These are phyloP conservation scores for Leishmania martiniquensis DNA, from an alignment of 208 protist species.

Conservation along the genomic window DNA sequence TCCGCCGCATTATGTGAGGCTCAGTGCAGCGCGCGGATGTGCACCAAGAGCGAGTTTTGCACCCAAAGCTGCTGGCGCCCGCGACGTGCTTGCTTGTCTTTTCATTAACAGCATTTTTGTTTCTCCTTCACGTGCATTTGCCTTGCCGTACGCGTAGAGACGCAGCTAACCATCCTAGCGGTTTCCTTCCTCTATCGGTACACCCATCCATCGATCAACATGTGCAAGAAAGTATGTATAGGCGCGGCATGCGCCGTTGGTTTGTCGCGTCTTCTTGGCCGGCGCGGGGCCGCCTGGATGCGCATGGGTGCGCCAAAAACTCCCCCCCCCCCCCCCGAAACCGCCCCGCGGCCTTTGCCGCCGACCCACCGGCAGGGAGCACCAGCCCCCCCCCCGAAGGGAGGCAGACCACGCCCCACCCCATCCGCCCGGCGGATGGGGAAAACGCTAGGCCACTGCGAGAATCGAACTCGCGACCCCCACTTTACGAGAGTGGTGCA, in stretches of 20 bases:
- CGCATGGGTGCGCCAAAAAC: not conserved
- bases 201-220: too few relatives aligned
- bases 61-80: not conserved
- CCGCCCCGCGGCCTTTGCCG: too few relatives aligned
- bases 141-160: not conserved
- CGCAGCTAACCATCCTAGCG: not conserved
- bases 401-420: too few relatives aligned
- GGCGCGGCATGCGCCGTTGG: not conserved
- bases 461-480: slow-evolving; percentile 96
- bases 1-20: slow-evolving; percentile 27
- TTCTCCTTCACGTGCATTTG: not conserved
- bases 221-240: not conserved
- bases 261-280: not conserved
- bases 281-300: not conserved
- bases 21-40: not conserved
- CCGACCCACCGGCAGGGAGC: too few relatives aligned
- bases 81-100: not conserved
- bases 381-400: too few relatives aligned
- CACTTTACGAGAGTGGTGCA: slow-evolving; percentile 96
- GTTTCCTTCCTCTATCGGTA: not conserved
- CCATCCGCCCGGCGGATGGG: not conserved
- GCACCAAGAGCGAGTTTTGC: not conserved
- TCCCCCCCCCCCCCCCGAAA: too few relatives aligned
- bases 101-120: not conserved
- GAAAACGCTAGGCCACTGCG: slow-evolving; percentile 87